Base-by-base conservation (phyloP, 1,139 yeast genomes). In the Diutina pseudorugosa region DNA sequence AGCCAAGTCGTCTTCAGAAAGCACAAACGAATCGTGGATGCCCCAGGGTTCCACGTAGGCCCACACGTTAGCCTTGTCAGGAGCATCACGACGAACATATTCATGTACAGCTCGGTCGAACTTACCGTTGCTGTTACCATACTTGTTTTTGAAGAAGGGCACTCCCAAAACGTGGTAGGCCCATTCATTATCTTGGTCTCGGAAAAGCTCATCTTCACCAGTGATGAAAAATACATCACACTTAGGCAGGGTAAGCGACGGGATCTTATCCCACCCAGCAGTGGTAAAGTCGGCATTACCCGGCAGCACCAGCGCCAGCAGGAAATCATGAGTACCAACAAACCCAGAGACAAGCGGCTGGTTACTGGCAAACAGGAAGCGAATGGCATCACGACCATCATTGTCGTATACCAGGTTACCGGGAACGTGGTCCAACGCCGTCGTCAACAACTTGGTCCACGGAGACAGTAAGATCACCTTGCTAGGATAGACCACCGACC, bases 11-110 rank as follows among this genome's bases (percentile, higher is more conserved):
- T 53, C 65, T 62, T 73, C 78, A 53, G 70, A 63, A 56, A 69
- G 66, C 47, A 73, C 64, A 30, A 59, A 53, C 0, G 72, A 56
- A 57, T 72, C 78, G 58, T 74, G 79, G 23, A 72, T 62, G 2
- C 79, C 79, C 70, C 69, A 67, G 0, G 77, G 79, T 56, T 73
- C 77, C 40, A 73, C 63, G 54, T 60, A 66, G 3, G 66, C 56
- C 43, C 62, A 51, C 51, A 66, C 59, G 41, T 52, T 58, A 55
- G 50, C 59, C 50, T 54, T 54, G 41, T 47, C 60, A 50, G 50
- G 53, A 42, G 40, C 55, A 43, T 54, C 52, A 27, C 58, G 50
- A 51, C 58, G 55, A 51, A 60, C 52, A n/a, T 52, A 56, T 23
- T 51, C 54, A 44, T 55, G 54, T 18, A 51, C 25, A 12, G 52